Base-by-base conservation (phyloP, 2,329 filamentous ascomycete genomes). In the Arthrocladium fulminans region DNA sequence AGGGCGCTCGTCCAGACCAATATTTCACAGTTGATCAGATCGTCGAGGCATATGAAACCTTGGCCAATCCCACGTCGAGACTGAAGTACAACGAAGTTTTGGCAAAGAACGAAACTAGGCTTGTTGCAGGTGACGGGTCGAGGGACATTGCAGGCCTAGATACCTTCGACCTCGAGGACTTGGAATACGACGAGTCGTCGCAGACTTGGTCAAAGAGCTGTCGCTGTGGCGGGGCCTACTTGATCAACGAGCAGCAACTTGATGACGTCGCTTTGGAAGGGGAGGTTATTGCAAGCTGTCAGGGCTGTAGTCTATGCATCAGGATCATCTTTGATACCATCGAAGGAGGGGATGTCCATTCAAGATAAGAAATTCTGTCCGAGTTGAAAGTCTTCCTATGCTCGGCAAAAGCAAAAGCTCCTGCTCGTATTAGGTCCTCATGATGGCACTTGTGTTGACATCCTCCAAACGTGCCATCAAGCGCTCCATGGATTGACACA, bases 281-380 rank as follows among this genome's bases (percentile, higher is more conserved):
- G 20, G 79, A 82, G 64, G 67, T 82, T 51, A 65, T 79, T 39
- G 70, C 79, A 15, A 77, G 77, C 2, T 83, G 79, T 66, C 67
- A 69, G 49, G 79, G 79, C 29, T 83, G 79, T 63, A 82, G 79
- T 69, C 67, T 83, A 50, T 81, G 76, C 73, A 67, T 81, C 51
- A 75, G 75, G 60, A 72, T 83, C 38, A 63, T 75, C 54, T 83
- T 81, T 67, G 75, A 71, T 35, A 29, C 23, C n/a, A 12, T 47
- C 12, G 19, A 39, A 10, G 32, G 30, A 39, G 22, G 29, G 10
- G 13, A 39, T 13, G 34, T 13, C 27, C 3, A 3, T 8, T 23
- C n/a, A 15, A 47, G 34, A 15, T 24, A 30, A 19, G 24, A 3
- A 44, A 34, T 27, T 10, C 24, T 8, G 10, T 32, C 20, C 8